phyloP scores from a whole-genome alignment of 257 asterid genomes.

The Solanum rostratum region DNA sequence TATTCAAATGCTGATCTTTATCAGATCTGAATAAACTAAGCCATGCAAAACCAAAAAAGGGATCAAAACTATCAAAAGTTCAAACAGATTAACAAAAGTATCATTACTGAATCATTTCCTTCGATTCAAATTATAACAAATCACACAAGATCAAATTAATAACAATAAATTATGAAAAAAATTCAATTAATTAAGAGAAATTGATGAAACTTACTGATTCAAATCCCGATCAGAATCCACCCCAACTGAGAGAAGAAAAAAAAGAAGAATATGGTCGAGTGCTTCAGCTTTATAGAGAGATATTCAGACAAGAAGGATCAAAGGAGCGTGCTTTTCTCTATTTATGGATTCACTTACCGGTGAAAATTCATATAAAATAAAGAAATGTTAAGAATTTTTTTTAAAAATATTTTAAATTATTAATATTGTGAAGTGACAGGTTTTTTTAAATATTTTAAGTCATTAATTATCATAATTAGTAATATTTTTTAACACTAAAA shows the following conservation, averaged over 20 bases:
- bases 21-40: not conserved
- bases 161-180: not conserved
- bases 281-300: not conserved
- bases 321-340: not conserved
- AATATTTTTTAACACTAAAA: too few relatives aligned
- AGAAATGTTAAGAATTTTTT: too few relatives aligned
- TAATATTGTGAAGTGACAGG: too few relatives aligned
- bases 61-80: not conserved
- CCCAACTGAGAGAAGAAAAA: not conserved
- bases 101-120: not conserved
- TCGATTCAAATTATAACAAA: not conserved
- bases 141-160: not conserved
- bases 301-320: not conserved
- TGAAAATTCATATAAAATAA: not conserved
- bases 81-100: not conserved
- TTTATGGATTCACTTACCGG: not conserved
- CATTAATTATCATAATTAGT: too few relatives aligned
- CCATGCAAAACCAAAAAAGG: not conserved
- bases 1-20: not conserved
- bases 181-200: not conserved
- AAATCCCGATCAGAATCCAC: conserved; percentile 12
- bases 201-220: conserved; percentile 12
- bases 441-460: too few relatives aligned
- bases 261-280: not conserved
- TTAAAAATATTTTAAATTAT: too few relatives aligned